These are phyloP conservation scores for Hordeum marinum DNA, from an alignment of 176 grass and related monocot genomes.

Conservation along the genomic window DNA sequence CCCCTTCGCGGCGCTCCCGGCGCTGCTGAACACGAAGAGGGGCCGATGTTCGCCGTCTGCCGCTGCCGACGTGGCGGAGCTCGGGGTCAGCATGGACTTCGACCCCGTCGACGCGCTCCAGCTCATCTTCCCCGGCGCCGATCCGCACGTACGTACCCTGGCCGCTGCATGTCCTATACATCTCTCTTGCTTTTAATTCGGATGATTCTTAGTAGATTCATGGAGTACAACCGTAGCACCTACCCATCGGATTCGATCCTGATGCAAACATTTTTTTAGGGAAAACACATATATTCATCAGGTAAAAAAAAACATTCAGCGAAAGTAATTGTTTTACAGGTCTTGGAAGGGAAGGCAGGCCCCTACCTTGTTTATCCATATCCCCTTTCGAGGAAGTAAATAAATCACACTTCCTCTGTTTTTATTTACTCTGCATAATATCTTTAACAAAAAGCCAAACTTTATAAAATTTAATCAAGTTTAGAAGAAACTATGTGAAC, in stretches of 20 bases:
- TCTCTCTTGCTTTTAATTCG: neutral
- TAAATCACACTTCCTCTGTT: neutral
- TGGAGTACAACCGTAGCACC: neutral
- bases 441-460: too few species aligned
- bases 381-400: neutral
- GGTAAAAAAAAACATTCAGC: too few species aligned
- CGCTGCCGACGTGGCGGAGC: neutral
- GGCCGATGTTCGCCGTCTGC: conserved; percentile 15
- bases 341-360: neutral
- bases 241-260: neutral
- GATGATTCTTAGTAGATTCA: neutral
- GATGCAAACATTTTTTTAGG: neutral
- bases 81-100: conserved; percentile 27
- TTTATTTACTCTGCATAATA: too few species aligned
- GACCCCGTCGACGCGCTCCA: conserved; percentile 29
- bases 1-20: neutral
- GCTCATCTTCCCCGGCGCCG: conserved; percentile 36
- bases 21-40: neutral
- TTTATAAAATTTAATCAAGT: too few species aligned
- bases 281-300: too few species aligned
- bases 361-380: neutral
- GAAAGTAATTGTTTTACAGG: too few species aligned
- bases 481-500: too few species aligned
- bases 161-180: neutral
- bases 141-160: conserved; percentile 1